phyloP scores from a whole-genome alignment of 805 yeast genomes.

The Lipomyces mesembrius region DNA sequence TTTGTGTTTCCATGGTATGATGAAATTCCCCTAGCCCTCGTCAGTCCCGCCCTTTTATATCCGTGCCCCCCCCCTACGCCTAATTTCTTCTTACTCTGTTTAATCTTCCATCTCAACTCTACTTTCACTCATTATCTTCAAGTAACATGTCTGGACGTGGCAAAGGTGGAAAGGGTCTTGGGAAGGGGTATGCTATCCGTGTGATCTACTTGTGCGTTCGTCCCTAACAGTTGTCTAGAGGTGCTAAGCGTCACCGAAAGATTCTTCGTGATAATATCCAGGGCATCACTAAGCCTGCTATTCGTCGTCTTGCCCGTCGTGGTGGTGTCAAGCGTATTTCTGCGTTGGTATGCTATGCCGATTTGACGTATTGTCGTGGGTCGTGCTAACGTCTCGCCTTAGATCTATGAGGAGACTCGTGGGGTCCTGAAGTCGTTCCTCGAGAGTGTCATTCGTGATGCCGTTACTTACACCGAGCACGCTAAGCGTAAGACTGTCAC shows the following conservation, averaged over 20 bases:
- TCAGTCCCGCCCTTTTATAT: conserved; percentile 20
- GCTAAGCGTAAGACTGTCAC: conserved; percentile 99
- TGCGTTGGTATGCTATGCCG: conserved; percentile 58
- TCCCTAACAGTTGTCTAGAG: conserved; percentile 52
- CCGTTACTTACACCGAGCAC: conserved; percentile 99
- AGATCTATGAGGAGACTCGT: conserved; percentile 97
- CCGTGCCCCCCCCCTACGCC: conserved; percentile 8
- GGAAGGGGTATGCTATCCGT: conserved; percentile 61
- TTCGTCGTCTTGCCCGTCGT: conserved; percentile 99
- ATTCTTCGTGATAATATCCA: conserved; percentile 98
- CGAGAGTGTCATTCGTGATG: conserved; percentile 97
- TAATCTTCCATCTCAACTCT: conserved; percentile 1
- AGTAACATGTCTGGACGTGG: conserved; percentile 95
- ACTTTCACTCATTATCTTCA: neutral
- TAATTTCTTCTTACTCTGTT: neutral
- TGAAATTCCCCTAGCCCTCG: conserved; percentile 33
- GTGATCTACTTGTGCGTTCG: neutral
- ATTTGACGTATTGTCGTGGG: neutral
- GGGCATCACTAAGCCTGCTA: conserved; percentile 99
- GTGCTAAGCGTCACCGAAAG: conserved; percentile 99
- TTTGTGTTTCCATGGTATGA: conserved; percentile 17
- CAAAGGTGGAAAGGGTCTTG: conserved; percentile 99
- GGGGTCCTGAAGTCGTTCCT: conserved; percentile 93
- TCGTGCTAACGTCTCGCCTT: neutral
- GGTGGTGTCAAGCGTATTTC: conserved; percentile 99